A percentile compares a stretch with the other conserved stretches of the same genome.
Evolutionary conservation across 345 rosid genomes (phyloP).

Genomic region (Psidium friedrichsthalianum): DNA sequence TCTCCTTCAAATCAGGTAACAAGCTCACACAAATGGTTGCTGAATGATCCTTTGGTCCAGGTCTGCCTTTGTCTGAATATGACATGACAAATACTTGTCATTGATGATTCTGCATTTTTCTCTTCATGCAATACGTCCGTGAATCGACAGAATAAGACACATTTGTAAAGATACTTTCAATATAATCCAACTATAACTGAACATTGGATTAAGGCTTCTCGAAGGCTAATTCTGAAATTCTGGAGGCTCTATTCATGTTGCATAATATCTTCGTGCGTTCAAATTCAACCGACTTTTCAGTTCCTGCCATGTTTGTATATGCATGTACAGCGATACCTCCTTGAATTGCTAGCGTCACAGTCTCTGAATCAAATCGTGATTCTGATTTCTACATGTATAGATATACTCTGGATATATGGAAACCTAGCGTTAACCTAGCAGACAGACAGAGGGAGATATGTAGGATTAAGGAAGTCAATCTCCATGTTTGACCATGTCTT

Average conservation of each 20-base stretch:
- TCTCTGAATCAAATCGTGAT: neutral
- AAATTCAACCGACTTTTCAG: neutral
- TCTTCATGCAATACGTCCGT: neutral
- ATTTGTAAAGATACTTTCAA: neutral
- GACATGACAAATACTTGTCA: neutral
- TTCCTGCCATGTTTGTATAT: neutral
- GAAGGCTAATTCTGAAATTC: neutral
- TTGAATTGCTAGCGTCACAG: neutral
- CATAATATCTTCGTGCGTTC: neutral
- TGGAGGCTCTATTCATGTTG: neutral
- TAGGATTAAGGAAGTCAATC: neutral
- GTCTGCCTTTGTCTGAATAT: neutral
- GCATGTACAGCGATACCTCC: neutral
- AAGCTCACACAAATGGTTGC: neutral
- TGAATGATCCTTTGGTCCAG: neutral
- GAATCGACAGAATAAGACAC: neutral
- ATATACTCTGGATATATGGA: neutral
- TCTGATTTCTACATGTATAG: neutral
- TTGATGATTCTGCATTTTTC: neutral
- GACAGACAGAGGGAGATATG: neutral
- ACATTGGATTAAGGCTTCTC: neutral
- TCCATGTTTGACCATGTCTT: neutral
- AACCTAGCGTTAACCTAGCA: neutral
- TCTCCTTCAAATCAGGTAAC: slow-evolving; percentile 73
- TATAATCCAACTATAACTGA: neutral